Evolutionary conservation across 73 alveolate species (phyloP).

Genomic region (Effrenium voratum): DNA sequence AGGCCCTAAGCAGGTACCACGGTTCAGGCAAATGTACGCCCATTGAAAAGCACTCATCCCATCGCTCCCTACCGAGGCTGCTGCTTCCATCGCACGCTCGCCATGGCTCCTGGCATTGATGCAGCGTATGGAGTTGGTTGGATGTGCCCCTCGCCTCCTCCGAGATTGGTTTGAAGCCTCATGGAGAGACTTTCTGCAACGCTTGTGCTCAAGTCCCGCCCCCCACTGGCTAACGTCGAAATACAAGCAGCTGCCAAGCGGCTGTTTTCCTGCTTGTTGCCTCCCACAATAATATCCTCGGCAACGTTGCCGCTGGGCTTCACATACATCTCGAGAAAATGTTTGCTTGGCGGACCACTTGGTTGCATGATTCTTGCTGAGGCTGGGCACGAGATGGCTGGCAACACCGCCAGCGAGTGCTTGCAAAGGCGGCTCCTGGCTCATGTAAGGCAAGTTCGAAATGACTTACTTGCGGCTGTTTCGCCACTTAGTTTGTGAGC

Average conservation of each 20-base stretch:
- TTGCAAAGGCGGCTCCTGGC: slow-evolving; percentile 80
- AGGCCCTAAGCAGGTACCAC: too few species aligned
- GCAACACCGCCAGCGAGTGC: slow-evolving; percentile 83
- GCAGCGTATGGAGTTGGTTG: not conserved
- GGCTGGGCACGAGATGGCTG: slow-evolving; percentile 12
- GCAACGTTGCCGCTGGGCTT: not conserved
- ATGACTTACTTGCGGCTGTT: too few species aligned
- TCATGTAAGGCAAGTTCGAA: too few species aligned
- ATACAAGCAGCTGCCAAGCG: not conserved
- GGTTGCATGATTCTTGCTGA: not conserved
- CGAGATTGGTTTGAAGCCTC: slow-evolving; percentile 73
- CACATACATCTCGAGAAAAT: too few species aligned
- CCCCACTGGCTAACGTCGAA: not conserved
- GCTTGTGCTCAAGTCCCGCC: not conserved
- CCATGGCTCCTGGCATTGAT: slow-evolving; percentile 38
- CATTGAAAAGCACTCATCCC: too few species aligned
- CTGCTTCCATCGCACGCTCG: slow-evolving; percentile 46
- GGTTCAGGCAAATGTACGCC: too few species aligned
- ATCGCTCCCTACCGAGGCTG: slow-evolving; percentile 42
- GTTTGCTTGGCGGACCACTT: too few species aligned
- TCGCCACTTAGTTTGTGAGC: too few species aligned
- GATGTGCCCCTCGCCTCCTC: slow-evolving; percentile 28
- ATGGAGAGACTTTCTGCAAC: not conserved
- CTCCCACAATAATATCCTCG: slow-evolving; percentile 82
- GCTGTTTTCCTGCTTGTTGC: slow-evolving; percentile 88